Evolutionary conservation across 23 red algal genomes (phyloP), one percentile per base, ranked within the genome.

Genomic region (Agarophyton chilense): DNA sequence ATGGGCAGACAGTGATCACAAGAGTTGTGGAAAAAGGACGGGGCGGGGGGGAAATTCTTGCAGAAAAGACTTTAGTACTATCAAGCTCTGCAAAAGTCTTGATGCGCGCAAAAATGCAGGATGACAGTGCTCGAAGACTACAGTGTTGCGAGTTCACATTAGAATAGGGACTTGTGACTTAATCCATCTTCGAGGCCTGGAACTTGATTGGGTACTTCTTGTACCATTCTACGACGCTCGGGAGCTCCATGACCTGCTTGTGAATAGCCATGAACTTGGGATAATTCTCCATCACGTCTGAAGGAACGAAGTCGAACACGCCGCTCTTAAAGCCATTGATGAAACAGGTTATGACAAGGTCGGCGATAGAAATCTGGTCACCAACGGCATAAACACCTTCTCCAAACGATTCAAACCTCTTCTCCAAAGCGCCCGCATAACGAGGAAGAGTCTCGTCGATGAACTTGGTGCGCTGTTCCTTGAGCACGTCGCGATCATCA

Each of bases 151-250:
- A 22, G 56, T n/a, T 31, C 19, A 31, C 7, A 61, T 6, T 61
- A 7, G 7, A 61, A 22, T 61, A 8, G 9, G 19, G 28, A 61
- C 8, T 10, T 22, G 56, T 4, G 10, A 19, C 38, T 49, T 47
- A 74, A 38, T 47, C 41, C 18, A 42, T 74, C 39, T 74, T 42
- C 2, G 68, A 18, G 6, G 68, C 14, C 43, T 74, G 13, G 21
- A 4, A 10, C 24, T 83, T 64, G 12, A 87, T 72, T 2, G 86
- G 86, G 51, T 90, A 29, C 72, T 90, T 79, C 35, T 90, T 44
- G 42, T 91, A 71, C 88, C 88, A 91, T 24, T 49, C 88, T 2
- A 43, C 52, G 16, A 91, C 88, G 28, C 66, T 82, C 8, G 75
- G 76, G 38, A 77, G 88, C 62, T 79, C 58, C 74, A 81, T 41